Evolutionary conservation across 768 basidiomycete species (phyloP).

Genomic region (Boletus patriciae): DNA sequence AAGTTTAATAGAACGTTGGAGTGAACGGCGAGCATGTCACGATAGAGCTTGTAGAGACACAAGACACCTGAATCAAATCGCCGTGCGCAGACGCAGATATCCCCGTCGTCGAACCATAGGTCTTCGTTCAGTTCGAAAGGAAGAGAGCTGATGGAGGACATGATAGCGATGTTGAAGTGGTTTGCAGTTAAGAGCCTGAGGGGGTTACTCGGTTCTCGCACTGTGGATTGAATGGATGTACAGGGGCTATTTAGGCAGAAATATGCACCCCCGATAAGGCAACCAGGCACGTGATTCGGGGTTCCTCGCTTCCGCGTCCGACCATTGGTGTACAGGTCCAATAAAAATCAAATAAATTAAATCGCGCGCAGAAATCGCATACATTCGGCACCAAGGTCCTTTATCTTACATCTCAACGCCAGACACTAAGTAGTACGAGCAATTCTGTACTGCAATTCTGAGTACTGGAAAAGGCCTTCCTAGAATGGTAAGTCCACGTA

Average conservation of each 20-base stretch:
- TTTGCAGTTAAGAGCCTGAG: neutral
- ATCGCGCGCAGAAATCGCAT: too few relatives aligned
- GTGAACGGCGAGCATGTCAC: constrained; percentile 2
- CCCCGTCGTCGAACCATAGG: constrained; percentile 10
- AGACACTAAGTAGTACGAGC: too few relatives aligned
- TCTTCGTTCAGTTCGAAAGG: neutral
- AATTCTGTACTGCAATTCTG: too few relatives aligned
- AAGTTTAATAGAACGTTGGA: neutral
- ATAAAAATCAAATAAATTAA: too few relatives aligned
- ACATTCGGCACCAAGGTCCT: too few relatives aligned
- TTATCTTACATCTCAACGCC: too few relatives aligned
- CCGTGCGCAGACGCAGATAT: constrained; percentile 1
- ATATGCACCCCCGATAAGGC: too few relatives aligned
- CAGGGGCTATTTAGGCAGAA: neutral
- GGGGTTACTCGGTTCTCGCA: neutral
- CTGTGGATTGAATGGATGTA: neutral
- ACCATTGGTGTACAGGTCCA: too few relatives aligned
- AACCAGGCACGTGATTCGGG: neutral
- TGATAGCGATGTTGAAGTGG: neutral
- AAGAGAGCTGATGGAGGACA: neutral
- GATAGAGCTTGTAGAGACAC: constrained; percentile 8
- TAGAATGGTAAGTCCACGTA: too few relatives aligned
- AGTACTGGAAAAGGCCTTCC: too few relatives aligned
- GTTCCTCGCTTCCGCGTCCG: too few relatives aligned
- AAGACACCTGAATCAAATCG: constrained; percentile 4